Evolutionary conservation across 306 rosid species (phyloP).

Genomic region (Potentilla sterilis): DNA sequence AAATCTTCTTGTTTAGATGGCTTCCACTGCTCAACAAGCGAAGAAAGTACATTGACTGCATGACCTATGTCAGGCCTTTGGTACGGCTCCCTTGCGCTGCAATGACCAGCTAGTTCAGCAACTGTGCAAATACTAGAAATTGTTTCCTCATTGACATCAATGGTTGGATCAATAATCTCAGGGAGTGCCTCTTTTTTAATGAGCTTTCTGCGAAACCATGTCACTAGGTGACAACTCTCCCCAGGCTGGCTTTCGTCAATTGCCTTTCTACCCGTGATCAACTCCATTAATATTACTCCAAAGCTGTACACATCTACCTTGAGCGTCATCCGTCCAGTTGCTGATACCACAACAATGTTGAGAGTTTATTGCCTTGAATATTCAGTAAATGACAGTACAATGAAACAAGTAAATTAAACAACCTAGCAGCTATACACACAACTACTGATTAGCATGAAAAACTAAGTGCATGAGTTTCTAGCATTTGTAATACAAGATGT

Average conservation of each 20-base stretch:
- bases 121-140: constrained; percentile 43
- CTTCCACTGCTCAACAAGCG: constrained; percentile 80
- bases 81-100: constrained; percentile 71
- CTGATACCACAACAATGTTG: constrained; percentile 37
- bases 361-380: constrained; percentile 6
- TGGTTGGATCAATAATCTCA: constrained; percentile 55
- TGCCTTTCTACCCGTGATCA: constrained; percentile 75
- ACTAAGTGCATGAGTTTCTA: background rate
- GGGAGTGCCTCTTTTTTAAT: constrained; percentile 37
- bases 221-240: constrained; percentile 73
- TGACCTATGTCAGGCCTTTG: constrained; percentile 89
- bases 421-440: background rate
- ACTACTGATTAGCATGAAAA: background rate
- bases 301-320: constrained; percentile 87
- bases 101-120: constrained; percentile 80
- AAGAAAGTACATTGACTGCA: constrained; percentile 66
- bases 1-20: constrained; percentile 45
- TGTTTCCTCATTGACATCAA: constrained; percentile 56
- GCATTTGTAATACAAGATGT: background rate
- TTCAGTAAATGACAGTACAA: background rate
- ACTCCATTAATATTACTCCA: constrained; percentile 94
- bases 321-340: constrained; percentile 75
- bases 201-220: constrained; percentile 73
- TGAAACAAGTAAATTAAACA: background rate
- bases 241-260: constrained; percentile 70